Base-by-base conservation (phyloP, 2,329 filamentous ascomycete genomes). In the Acephala macrosclerotiorum region DNA sequence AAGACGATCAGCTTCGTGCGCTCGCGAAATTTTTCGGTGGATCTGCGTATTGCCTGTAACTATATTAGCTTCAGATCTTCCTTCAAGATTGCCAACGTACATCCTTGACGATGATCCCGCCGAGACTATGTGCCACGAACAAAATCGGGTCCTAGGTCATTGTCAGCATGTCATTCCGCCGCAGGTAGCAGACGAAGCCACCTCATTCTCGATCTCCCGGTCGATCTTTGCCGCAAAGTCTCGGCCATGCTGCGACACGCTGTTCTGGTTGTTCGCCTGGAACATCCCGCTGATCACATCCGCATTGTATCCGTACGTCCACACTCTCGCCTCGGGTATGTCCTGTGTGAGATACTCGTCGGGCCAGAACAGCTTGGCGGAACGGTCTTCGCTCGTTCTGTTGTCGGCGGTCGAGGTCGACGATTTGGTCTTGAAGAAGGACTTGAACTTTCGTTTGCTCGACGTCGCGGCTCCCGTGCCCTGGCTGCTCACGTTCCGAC, bases 301-400 rank as follows among this genome's bases (percentile, higher is more conserved):
- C 20, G 78, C 78, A 62, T 80, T 75, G 68, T 80, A 81, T 45
- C 79, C 78, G 63, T 80, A 81, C n/a, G 78, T 80, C 77, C 75
- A 79, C 36, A 80, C 66, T 63, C 74, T 72, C 38, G 78, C 79
- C 18, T 78, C 65, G 22, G 75, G 77, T 16, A 79, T 66, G 67
- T 80, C 78, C n/a, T 68, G 25, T n/a, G 68, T 47, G n/a, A 81
- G 76, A 57, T 73, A 77, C 16, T 80, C 75, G 25, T 73, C 63
- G 4, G 77, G 79, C 78, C 77, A 80, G 68, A 78, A 80, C 22
- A 65, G 35, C 14, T 59, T 20, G 9, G 56, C 22, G 5, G 26
- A 25, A 29, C 47, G 40, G 18, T 55, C 40, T 9, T 36, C 11
- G 20, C 45, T 49, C 20, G 20, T 49, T 25, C 25, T 18, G 16